Conservation (phyloP, 192 early-diverging fungal species). For the Backusella luteola region DNA sequence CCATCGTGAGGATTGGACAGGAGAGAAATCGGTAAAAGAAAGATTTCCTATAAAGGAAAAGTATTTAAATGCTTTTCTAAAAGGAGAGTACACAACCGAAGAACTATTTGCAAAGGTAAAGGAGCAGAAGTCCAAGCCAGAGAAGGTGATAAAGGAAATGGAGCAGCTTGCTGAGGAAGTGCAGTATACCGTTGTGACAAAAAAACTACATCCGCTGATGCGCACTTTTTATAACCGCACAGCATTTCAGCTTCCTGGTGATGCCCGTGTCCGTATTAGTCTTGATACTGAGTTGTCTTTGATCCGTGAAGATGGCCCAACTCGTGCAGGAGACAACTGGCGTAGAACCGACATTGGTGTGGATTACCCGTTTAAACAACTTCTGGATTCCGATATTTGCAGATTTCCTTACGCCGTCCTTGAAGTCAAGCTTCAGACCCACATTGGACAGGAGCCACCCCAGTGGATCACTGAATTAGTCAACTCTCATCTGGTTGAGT, state of each 20-base stretch:
- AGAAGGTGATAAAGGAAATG: slow-evolving; percentile 79
- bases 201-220: slow-evolving; percentile 78
- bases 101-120: slow-evolving; percentile 78
- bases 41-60: slow-evolving; percentile 97
- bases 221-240: slow-evolving; percentile 98
- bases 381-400: slow-evolving; percentile 79
- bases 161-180: slow-evolving; percentile 72
- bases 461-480: slow-evolving; percentile 93
- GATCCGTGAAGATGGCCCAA: slow-evolving; percentile 84
- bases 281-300: slow-evolving; percentile 96
- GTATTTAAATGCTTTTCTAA: slow-evolving; percentile 85
- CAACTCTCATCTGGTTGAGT: slow-evolving; percentile 85
- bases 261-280: slow-evolving; percentile 95
- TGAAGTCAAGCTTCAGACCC: slow-evolving; percentile 98
- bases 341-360: slow-evolving; percentile 89
- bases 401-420: slow-evolving; percentile 96
- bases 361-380: slow-evolving; percentile 87
- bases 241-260: slow-evolving; percentile 98
- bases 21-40: slow-evolving; percentile 90
- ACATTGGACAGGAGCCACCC: slow-evolving; percentile 85
- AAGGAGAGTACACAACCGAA: slow-evolving; percentile 77
- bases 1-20: slow-evolving; percentile 94
- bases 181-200: slow-evolving; percentile 65
- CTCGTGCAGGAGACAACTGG: slow-evolving; percentile 90
- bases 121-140: slow-evolving; percentile 70